These are phyloP conservation scores for Balamuthia mandrillaris DNA, from an alignment of 208 protist species.

Conservation along the genomic window DNA sequence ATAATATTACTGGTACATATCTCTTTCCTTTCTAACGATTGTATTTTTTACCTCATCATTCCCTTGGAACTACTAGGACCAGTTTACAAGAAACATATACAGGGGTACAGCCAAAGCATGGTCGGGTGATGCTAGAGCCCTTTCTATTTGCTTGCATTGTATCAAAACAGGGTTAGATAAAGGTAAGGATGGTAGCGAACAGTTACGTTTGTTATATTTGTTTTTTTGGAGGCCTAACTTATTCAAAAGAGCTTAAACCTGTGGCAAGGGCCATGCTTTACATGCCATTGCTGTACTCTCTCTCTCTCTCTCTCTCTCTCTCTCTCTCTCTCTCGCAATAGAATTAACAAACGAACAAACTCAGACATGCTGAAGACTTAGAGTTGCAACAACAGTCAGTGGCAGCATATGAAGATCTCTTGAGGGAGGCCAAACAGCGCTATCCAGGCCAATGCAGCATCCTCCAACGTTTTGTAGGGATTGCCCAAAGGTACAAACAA, in stretches of 20 bases:
- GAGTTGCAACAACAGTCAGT: neutral
- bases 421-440: neutral
- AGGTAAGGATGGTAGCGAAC: neutral
- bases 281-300: constrained; percentile 22
- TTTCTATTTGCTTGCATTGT: neutral
- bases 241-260: neutral
- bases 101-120: constrained; percentile 1
- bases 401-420: neutral
- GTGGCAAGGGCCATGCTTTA: constrained; percentile 21
- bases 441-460: neutral
- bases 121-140: neutral
- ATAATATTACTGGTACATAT: neutral
- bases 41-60: neutral
- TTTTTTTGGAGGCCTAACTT: neutral
- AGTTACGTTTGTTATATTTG: neutral
- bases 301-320: too few species aligned
- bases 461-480: neutral
- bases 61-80: too few species aligned
- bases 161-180: neutral
- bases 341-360: too few species aligned
- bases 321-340: too few species aligned
- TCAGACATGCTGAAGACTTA: constrained; percentile 3
- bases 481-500: neutral
- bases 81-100: neutral
- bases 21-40: neutral